Base-by-base conservation (phyloP, 2,329 filamentous ascomycete species). In the Diaporthe caulivora region DNA sequence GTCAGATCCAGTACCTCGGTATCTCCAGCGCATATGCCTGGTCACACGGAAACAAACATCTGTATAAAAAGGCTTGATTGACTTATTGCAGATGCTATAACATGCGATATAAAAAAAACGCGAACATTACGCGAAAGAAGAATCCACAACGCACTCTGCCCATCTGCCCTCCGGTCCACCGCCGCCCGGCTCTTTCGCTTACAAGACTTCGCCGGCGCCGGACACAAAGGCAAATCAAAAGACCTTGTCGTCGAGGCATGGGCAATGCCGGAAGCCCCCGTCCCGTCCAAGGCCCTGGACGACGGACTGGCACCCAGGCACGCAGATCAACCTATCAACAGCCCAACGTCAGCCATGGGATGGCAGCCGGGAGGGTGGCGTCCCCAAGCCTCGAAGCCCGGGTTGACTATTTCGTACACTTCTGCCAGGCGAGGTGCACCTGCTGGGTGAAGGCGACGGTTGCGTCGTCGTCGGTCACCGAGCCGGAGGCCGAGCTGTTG, bases 371-470 rank as follows among this genome's bases (percentile, higher is more conserved):
- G 44, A 53, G 29, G 62, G 47, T 40, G 47, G 31, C 47, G 26
- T 51, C 31, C 62, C 44, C 47, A 37, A 53, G 62, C 62, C 44
- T 67, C 37, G 29, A 53, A 53, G 62, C 62, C 29, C 37, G 26
- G 31, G 13, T 53, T 40, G 62, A n/a, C 58, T 67, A 53, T 67
- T 67, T 53, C 62, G 64, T 74, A 73, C 77, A 78, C 34, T 65
- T 54, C 37, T 74, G 74, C 82, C 82, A 83, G 74, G 77, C 78
- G 57, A 83, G 78, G 75, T 83, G 81, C 40, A 83, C 72, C 77
- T 83, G 82, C 77, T 83, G 82, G 26, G 81, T 83, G 71, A 83
- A 81, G 34, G 82, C 81, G 65, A 83, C 81, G 29, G 82, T 83
- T 44, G 82, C 82, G 57, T 83, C 82, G 76, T 83, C 82, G 76